These are phyloP conservation scores for Aurifilum marmelostoma DNA, from an alignment of 2,329 filamentous ascomycete genomes.

Conservation along the genomic window DNA sequence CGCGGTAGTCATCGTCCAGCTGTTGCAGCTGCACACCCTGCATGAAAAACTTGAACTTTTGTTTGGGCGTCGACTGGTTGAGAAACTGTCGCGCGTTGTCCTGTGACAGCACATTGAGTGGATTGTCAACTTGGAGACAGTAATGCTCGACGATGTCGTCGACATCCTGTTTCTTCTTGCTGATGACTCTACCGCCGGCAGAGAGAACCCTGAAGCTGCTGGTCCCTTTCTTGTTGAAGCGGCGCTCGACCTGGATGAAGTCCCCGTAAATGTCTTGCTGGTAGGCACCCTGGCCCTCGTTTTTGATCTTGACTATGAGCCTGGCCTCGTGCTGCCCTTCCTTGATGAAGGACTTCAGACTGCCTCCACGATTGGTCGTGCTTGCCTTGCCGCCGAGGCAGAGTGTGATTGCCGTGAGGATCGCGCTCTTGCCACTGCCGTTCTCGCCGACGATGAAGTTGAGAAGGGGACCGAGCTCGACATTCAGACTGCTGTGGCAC, in stretches of 20 bases:
- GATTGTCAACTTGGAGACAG: conserved; percentile 92
- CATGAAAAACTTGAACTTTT: conserved; percentile 97
- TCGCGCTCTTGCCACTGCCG: conserved; percentile 95
- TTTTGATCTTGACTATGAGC: conserved; percentile 86
- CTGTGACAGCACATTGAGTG: conserved; percentile 92
- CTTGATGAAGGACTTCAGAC: conserved; percentile 86
- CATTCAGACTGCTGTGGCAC: conserved; percentile 84
- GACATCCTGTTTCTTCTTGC: conserved; percentile 81
- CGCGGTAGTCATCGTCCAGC: conserved; percentile 85
- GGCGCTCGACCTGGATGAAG: conserved; percentile 86
- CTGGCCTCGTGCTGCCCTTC: conserved; percentile 77
- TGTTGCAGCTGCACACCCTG: conserved; percentile 93
- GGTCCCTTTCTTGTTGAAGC: conserved; percentile 74
- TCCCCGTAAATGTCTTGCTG: conserved; percentile 80
- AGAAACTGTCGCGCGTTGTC: conserved; percentile 94
- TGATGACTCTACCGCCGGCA: conserved; percentile 69
- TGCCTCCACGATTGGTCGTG: conserved; percentile 88
- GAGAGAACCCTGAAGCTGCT: conserved; percentile 90
- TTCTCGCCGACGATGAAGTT: conserved; percentile 99
- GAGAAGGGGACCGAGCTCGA: conserved; percentile 88
- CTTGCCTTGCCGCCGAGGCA: conserved; percentile 95
- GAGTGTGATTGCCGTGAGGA: conserved; percentile 88
- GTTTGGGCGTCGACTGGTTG: conserved; percentile 75
- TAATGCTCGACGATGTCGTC: conserved; percentile 95
- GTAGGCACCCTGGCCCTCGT: conserved; percentile 83